A percentile compares a stretch with the other conserved stretches of the same genome.
phyloP scores from a whole-genome alignment of 495 filamentous ascomycete species.

The Thermothielavioides terrestris region DNA sequence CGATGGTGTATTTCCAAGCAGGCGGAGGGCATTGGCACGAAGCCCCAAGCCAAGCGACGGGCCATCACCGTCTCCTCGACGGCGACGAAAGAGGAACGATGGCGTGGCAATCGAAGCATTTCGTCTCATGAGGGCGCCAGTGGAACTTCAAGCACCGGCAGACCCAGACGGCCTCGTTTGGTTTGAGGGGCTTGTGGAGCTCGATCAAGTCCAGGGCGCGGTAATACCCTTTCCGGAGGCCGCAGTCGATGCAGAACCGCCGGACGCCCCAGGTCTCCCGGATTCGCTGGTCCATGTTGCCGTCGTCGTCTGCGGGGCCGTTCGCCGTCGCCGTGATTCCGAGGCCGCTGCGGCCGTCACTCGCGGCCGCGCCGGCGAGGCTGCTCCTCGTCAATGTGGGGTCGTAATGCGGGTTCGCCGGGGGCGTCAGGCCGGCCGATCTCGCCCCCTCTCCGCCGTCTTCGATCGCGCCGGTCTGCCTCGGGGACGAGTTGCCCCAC shows the following conservation, averaged over 20 bases:
- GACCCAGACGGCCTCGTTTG: constrained; percentile 21
- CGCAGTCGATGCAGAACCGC: constrained; percentile 24
- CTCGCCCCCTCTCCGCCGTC: neutral
- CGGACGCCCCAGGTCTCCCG: constrained; percentile 15
- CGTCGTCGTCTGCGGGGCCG: neutral
- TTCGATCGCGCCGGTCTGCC: constrained; percentile 2
- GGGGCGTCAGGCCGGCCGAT: neutral
- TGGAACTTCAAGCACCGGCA: constrained; percentile 19
- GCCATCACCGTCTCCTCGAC: neutral
- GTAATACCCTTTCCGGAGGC: constrained; percentile 17
- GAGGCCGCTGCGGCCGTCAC: neutral
- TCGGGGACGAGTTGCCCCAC: constrained; percentile 4
- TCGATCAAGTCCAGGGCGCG: constrained; percentile 19
- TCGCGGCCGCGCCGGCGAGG: constrained; percentile 3
- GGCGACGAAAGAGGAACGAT: neutral
- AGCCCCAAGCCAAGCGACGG: too few species aligned
- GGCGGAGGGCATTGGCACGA: too few species aligned
- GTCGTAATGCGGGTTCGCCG: constrained; percentile 23
- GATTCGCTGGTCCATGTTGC: constrained; percentile 8
- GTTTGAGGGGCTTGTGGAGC: constrained; percentile 2
- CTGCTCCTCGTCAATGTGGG: constrained; percentile 20
- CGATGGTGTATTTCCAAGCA: too few species aligned
- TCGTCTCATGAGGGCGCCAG: neutral
- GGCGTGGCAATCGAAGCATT: constrained; percentile 8
- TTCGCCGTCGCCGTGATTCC: neutral